Evolutionary conservation across 108 stramenopile genomes (phyloP), one percentile per base, ranked within the genome.

Genomic region (Cylindrotheca fusiformis): DNA sequence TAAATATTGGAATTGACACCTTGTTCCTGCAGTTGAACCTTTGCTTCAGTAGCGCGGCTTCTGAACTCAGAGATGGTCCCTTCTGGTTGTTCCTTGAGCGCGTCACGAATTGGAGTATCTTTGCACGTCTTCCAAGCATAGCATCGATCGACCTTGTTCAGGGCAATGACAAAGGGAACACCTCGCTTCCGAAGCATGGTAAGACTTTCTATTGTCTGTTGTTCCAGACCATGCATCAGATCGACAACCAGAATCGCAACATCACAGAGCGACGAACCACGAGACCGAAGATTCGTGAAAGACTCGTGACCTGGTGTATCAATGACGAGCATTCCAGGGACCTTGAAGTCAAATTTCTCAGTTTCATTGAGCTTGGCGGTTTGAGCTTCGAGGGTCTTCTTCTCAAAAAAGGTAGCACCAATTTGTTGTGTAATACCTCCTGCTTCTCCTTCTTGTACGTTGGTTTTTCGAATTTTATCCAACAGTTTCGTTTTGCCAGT

Each of bases 391-490:
- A 97, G 75, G 41, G 92, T 95, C 70, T 86, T 90, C 64, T 95
- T 93, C 63, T 97, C 93, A 60, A 99, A 99, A 82, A 89, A 98
- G 8, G 99, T 99, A 20, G 99, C 98, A 53, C 99, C 99, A 80
- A 99, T 99, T 78, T 98, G 97, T 77, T 99, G 99, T 14, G 99
- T 99, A 67, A 99, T 99, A 49, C 99, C 99, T 24, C 99, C 99
- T 17, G 99, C 99, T 79, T 99, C 99, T 29, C 97, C 97, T 58
- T 97, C 99, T 78, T 99, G 98, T 18, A 99, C 99, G 69, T 98
- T 98, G 18, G 99, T 99, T 67, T 94, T 96, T 26, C 99, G 85
- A 59, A 99, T 99, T 74, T 98, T 98, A 67, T 99, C 99, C 52
- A 99, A 68, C 30, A 99, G 76, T 80, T 97, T 98, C 45, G 99